These are phyloP conservation scores for Cyclocybe cylindracea DNA, from an alignment of 768 basidiomycete genomes.

Conservation along the genomic window DNA sequence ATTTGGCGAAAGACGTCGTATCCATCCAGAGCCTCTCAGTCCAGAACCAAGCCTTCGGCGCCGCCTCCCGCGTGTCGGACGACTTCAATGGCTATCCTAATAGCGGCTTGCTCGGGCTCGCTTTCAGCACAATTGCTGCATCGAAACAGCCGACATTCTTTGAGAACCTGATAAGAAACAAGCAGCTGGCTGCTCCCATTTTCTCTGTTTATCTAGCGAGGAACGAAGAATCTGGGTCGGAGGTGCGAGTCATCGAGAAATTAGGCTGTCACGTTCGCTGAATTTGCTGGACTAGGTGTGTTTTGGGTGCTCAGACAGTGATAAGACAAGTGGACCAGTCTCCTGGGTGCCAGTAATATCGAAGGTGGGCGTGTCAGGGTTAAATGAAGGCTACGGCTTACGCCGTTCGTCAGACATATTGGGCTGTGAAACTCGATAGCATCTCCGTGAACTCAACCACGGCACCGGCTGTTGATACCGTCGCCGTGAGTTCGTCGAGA, in stretches of 20 bases:
- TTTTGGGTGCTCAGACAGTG: constrained; percentile 35
- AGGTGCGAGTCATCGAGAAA: constrained; percentile 32
- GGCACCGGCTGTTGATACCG: constrained; percentile 19
- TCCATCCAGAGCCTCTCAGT: constrained; percentile 46
- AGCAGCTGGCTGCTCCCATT: constrained; percentile 41
- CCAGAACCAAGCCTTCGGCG: constrained; percentile 55
- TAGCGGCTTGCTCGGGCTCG: constrained; percentile 62
- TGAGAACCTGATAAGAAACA: constrained; percentile 54
- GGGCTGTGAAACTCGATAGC: constrained; percentile 54
- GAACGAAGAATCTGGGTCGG: constrained; percentile 38
- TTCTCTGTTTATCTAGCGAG: constrained; percentile 61
- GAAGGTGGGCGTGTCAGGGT: constrained; percentile 26
- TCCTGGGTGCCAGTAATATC: constrained; percentile 38
- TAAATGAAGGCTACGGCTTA: background rate
- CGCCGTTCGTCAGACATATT: constrained; percentile 48
- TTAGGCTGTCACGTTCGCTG: background rate
- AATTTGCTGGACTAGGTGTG: constrained; percentile 25
- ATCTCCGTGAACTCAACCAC: constrained; percentile 30
- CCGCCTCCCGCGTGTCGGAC: constrained; percentile 42
- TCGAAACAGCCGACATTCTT: constrained; percentile 55
- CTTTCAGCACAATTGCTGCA: constrained; percentile 56
- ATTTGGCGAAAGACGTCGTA: constrained; percentile 51
- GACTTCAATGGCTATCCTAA: constrained; percentile 55
- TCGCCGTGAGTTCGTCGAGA: constrained; percentile 36
- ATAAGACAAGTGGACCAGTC: constrained; percentile 29